Base-by-base conservation (phyloP, 2,329 filamentous ascomycete genomes). In the Lomentospora prolificans region DNA sequence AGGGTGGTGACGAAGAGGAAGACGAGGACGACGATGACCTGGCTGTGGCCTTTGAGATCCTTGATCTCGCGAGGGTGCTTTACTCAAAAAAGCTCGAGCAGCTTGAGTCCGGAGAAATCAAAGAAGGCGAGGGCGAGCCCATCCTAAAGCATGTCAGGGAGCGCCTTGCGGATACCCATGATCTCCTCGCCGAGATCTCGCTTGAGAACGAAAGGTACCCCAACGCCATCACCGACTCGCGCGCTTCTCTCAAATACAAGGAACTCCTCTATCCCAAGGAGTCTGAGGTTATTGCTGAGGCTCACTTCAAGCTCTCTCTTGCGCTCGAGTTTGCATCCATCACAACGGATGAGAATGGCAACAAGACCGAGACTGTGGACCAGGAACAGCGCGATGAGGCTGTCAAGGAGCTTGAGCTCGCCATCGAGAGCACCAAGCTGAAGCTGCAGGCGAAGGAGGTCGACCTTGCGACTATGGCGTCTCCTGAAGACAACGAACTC, bases 121-220 rank as follows among this genome's bases (percentile, higher is more conserved):
- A 66, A 52, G 64, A 70, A 50, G 67, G 66, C 57, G 75, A 75
- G 57, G 72, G 69, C 57, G 69, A 72, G 61, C 70, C 67, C 41
- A 30, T 51, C 17, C 61, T 75, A 46, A 72, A 78, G 60, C 82
- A 87, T 58, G 76, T 91, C 65, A 91, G 90, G 70, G 89, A 95
- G 70, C 84, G 90, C 57, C 80, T 97, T 31, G 90, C 90, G 58
- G 94, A 99, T 66, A 95, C 90, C 7, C 90, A 96, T 68, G 91
- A 96, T 67, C 80, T 96, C 56, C 87, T 97, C 59, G 89, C 91
- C 8, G 94, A 99, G 71, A 96, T 99, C 59, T 95, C 88, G n/a
- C 77, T 99, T 27, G 94, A 99, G 73, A 96, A 94, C 62, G 94
- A 97, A 72, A 85, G 87, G 74, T 99, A 96, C 66, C 78, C 82